Conservation (phyloP, 495 filamentous ascomycete genomes). For the Penicillium arizonense region DNA sequence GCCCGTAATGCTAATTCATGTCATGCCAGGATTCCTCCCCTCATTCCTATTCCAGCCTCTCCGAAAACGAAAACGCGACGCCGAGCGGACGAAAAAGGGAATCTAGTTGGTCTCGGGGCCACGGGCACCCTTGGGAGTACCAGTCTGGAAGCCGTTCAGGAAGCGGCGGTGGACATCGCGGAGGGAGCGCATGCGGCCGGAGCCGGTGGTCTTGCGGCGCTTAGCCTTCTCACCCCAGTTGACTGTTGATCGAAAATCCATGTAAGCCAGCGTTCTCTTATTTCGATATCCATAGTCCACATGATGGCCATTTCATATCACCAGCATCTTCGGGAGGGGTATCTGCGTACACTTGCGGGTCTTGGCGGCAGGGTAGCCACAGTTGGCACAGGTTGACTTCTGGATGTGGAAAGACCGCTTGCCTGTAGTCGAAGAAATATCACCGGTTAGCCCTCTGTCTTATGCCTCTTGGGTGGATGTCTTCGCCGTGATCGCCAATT, state of each 20-base stretch:
- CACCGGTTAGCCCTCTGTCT: conserved; percentile 26
- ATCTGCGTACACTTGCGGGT: conserved; percentile 91
- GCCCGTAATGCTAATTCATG: conserved; percentile 43
- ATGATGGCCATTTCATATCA: conserved; percentile 13
- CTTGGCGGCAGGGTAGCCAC: conserved; percentile 96
- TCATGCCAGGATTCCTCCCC: conserved; percentile 40
- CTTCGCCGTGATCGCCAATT: conserved; percentile 14
- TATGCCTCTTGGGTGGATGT: not conserved
- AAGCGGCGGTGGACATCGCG: conserved; percentile 86
- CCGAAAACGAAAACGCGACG: conserved; percentile 46
- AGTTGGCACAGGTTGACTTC: conserved; percentile 96
- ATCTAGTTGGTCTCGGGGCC: conserved; percentile 56
- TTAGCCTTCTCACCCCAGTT: conserved; percentile 99
- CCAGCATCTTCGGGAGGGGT: conserved; percentile 17
- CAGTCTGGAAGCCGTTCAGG: conserved; percentile 94
- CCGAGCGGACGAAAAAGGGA: conserved; percentile 32
- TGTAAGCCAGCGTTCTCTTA: conserved; percentile 30
- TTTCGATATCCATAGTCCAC: conserved; percentile 4
- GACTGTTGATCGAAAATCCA: conserved; percentile 54
- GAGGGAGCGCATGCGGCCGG: conserved; percentile 89
- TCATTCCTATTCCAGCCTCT: conserved; percentile 43
- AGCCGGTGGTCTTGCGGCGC: conserved; percentile 98
- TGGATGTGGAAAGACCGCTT: conserved; percentile 97
- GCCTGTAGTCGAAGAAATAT: conserved; percentile 54
- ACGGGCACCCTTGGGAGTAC: conserved; percentile 79